Percentiles rank a stretch among this genome's conserved stretches.
phyloP scores from a whole-genome alignment of 2,329 filamentous ascomycete genomes.

The Hypoxylon sp. region DNA sequence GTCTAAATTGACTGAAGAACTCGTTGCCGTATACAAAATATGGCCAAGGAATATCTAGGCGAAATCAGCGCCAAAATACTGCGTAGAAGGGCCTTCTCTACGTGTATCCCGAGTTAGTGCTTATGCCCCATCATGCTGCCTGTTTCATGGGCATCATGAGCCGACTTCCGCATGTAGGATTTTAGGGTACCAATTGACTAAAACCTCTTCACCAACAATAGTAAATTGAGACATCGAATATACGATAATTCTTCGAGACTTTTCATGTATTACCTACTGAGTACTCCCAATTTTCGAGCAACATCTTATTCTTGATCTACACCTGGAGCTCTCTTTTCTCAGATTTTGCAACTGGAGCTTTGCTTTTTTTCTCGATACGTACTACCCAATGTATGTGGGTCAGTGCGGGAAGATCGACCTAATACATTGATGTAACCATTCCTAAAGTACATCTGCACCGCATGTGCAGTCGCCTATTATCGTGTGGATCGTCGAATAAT shows the following conservation, averaged over 20 bases:
- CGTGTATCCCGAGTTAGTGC: background rate
- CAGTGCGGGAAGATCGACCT: background rate
- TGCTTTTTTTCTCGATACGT: no score
- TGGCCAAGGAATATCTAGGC: background rate
- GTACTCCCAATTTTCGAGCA: no score
- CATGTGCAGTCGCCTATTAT: slow-evolving; percentile 1
- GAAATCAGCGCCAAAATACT: background rate
- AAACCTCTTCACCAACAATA: background rate
- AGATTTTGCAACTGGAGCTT: no score
- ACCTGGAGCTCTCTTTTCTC: no score
- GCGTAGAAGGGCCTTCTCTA: background rate
- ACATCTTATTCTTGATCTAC: no score
- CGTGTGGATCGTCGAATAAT: slow-evolving; percentile 1
- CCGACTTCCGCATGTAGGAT: background rate
- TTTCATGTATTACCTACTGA: background rate
- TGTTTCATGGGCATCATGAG: background rate
- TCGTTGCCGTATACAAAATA: background rate
- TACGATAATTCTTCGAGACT: background rate
- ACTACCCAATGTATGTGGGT: background rate
- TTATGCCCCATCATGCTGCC: background rate
- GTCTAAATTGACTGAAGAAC: background rate
- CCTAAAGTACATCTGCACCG: no score
- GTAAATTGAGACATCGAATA: no score
- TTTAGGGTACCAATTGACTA: background rate
- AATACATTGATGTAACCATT: background rate